Evolutionary conservation across 2,329 filamentous ascomycete genomes (phyloP).

Genomic region (Rosellinia necatrix): DNA sequence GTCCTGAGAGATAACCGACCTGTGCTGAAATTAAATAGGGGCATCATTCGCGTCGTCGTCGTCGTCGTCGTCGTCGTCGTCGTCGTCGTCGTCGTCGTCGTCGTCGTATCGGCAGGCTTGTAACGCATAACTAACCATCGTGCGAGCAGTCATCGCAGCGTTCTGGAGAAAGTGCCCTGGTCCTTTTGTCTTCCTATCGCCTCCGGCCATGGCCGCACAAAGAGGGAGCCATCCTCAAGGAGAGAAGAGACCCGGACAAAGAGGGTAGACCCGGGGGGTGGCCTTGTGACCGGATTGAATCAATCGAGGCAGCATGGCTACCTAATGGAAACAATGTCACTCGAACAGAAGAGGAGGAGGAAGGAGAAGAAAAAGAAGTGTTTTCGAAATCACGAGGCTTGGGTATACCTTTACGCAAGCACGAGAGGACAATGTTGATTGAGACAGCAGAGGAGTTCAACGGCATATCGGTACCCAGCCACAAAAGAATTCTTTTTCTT

Average conservation of each 20-base stretch:
- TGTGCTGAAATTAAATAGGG: constrained; percentile 22
- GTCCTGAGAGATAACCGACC: constrained; percentile 28
- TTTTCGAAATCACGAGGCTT: constrained; percentile 11
- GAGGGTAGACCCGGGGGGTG: constrained; percentile 29
- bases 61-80: too few species aligned
- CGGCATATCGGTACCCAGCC: neutral
- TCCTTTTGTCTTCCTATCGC: constrained; percentile 31
- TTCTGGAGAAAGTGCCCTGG: constrained; percentile 10
- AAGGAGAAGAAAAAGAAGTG: neutral
- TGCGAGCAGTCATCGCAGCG: constrained; percentile 7
- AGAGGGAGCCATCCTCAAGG: constrained; percentile 27
- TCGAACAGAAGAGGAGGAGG: neutral
- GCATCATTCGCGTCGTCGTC: constrained; percentile 30
- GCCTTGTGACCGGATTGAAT: constrained; percentile 33
- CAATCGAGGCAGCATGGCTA: constrained; percentile 29
- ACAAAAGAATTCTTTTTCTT: constrained; percentile 5
- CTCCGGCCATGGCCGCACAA: constrained; percentile 32
- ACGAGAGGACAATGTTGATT: neutral
- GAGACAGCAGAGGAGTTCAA: neutral
- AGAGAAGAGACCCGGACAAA: constrained; percentile 33
- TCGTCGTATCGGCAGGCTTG: constrained; percentile 28
- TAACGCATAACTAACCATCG: constrained; percentile 27
- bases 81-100: constrained; percentile 30
- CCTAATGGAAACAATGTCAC: constrained; percentile 18
- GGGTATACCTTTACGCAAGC: neutral